phyloP scores from a whole-genome alignment of 2,329 filamentous ascomycete genomes.

The Nothophoma quercina region DNA sequence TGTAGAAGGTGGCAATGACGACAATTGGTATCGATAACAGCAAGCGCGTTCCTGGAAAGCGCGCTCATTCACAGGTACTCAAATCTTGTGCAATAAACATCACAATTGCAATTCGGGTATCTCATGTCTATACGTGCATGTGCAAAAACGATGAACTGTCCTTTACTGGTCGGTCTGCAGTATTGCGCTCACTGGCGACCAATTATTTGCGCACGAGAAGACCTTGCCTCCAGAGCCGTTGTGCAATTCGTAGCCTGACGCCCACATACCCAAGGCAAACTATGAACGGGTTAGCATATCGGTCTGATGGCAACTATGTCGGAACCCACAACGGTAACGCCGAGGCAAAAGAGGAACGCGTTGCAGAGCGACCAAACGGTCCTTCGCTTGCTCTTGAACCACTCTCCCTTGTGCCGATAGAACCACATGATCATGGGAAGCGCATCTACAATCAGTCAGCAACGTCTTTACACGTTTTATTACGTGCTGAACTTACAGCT shows the following conservation, averaged over 20 bases:
- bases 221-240: conserved; percentile 34
- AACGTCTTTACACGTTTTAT: no score
- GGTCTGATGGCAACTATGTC: neutral
- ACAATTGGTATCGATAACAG: conserved; percentile 5
- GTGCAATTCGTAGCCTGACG: conserved; percentile 34
- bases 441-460: conserved; percentile 40
- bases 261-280: conserved; percentile 41
- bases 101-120: neutral
- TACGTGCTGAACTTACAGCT: conserved; percentile 56
- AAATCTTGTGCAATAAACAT: neutral
- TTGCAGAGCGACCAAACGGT: conserved; percentile 56
- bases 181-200: conserved; percentile 27
- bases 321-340: conserved; percentile 37
- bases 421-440: conserved; percentile 57
- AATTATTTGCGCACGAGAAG: conserved; percentile 44
- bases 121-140: neutral
- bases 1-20: conserved; percentile 8
- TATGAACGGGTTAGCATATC: conserved; percentile 9
- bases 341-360: conserved; percentile 49
- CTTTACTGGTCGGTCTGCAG: neutral
- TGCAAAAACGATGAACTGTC: neutral
- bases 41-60: conserved; percentile 4
- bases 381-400: conserved; percentile 52
- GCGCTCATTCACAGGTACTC: neutral
- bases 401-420: conserved; percentile 55